Evolutionary conservation across 1,284 basidiomycete genomes (phyloP).

Genomic region (Apiotrichum gamsii): DNA sequence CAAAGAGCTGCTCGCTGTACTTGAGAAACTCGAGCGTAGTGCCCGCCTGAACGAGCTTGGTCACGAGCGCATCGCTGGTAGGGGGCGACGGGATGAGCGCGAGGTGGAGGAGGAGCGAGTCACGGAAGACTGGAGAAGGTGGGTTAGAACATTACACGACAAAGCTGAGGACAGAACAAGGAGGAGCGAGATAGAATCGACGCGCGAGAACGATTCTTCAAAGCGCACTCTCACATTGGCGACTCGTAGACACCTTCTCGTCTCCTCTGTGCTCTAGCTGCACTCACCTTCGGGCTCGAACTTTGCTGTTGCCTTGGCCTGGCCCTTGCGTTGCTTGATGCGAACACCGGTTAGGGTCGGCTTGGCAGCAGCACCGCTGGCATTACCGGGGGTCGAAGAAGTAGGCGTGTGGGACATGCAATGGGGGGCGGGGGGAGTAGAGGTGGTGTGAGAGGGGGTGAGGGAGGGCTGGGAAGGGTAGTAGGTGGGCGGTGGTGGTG

Average conservation of each 20-base stretch:
- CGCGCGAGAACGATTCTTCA: too few relatives aligned
- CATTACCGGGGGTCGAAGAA: constrained; percentile 39
- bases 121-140: constrained; percentile 69
- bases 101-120: constrained; percentile 88
- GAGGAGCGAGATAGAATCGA: too few relatives aligned
- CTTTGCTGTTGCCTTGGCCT: constrained; percentile 52
- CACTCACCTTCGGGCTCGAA: constrained; percentile 52
- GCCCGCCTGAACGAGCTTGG: constrained; percentile 81
- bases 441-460: background rate
- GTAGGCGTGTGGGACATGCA: constrained; percentile 48
- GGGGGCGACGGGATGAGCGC: constrained; percentile 75
- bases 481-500: too few relatives aligned
- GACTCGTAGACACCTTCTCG: too few relatives aligned
- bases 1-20: constrained; percentile 92
- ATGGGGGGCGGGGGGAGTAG: constrained; percentile 16
- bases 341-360: constrained; percentile 50
- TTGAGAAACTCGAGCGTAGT: constrained; percentile 87
- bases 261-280: too few relatives aligned
- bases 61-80: constrained; percentile 52
- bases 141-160: background rate
- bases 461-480: background rate
- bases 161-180: too few relatives aligned
- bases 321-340: constrained; percentile 50
- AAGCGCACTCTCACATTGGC: too few relatives aligned
- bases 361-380: constrained; percentile 41